These are phyloP conservation scores for Platanus orientalis DNA, from an alignment of 164 flowering plant genomes.

Conservation along the genomic window DNA sequence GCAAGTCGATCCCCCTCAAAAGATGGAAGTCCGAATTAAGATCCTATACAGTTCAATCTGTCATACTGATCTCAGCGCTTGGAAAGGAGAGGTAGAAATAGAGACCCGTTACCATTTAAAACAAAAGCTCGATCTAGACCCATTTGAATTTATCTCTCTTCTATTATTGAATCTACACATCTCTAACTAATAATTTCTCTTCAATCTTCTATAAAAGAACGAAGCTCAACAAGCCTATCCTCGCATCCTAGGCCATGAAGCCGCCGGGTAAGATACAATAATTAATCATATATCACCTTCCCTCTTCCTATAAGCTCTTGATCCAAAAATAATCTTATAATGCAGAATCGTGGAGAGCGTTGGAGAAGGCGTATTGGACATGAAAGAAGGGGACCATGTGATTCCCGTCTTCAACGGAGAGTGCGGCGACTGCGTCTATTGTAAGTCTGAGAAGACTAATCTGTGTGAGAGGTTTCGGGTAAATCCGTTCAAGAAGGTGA, in stretches of 20 bases:
- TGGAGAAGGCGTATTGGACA: conserved; percentile 54
- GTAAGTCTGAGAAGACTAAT: no score
- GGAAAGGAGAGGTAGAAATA: conserved; percentile 45
- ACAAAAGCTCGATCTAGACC: no score
- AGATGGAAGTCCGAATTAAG: conserved; percentile 43
- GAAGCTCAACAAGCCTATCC: neutral
- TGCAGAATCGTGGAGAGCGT: conserved; percentile 61
- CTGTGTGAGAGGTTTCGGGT: no score
- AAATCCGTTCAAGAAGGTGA: no score
- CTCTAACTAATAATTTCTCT: neutral
- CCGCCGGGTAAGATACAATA: neutral
- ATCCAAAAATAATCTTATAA: neutral
- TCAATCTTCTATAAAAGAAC: neutral
- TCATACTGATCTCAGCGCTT: conserved; percentile 49
- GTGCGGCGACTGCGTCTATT: no score
- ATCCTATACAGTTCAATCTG: conserved; percentile 49
- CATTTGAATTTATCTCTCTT: no score
- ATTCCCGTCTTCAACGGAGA: conserved; percentile 72
- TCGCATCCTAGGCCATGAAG: neutral
- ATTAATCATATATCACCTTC: no score
- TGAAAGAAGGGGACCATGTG: conserved; percentile 57
- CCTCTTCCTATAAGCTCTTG: neutral
- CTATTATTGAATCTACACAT: neutral
- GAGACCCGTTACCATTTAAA: neutral
- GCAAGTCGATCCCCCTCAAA: conserved; percentile 42